Evolutionary conservation across 2,329 filamentous ascomycete species (phyloP), one percentile per base, ranked within the genome.

Genomic region (Alternaria panax): DNA sequence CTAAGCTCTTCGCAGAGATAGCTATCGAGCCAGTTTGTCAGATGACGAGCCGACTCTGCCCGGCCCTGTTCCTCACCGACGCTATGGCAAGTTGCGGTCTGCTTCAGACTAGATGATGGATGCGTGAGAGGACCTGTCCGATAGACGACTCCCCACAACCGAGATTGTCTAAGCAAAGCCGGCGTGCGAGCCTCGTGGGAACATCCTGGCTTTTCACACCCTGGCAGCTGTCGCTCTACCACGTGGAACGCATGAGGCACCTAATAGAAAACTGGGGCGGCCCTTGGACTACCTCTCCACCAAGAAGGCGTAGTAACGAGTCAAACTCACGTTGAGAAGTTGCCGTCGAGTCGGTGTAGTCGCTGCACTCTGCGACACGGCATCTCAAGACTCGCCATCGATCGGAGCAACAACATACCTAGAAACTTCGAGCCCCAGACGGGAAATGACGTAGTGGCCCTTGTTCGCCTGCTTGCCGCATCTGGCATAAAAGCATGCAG

Each of bases 321-420:
- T 65, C 64, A 61, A 63, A 51, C 14, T 50, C 41, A 36, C 42
- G 38, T 59, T 25, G 53, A 52, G 14, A 48, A 46, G 51, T 64
- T 59, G 66, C 64, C 60, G 47, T 62, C 60, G 62, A 71, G 65
- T 67, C 67, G 63, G 63, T 66, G 63, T 62, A 51, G 61, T 58
- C 65, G 68, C 61, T 56, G 64, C 60, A 65, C 43, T 65, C 50
- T 54, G 54, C 48, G 54, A 67, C 55, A 59, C 27, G 57, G 61
- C 51, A 43, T 51, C 54, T 50, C 32, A 48, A 43, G 20, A n/a
- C 56, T 54, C n/a, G 32, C 51, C 40, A 50, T 50, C 30, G 50
- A 58, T 52, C 45, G 58, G 58, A 43, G 38, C 48, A 54, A 50
- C 28, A 22, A 25, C 43, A 24, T 38, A 25, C 56, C 45, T 28